phyloP scores from a whole-genome alignment of 352 stramenopile species.

The Plasmopara viticola region DNA sequence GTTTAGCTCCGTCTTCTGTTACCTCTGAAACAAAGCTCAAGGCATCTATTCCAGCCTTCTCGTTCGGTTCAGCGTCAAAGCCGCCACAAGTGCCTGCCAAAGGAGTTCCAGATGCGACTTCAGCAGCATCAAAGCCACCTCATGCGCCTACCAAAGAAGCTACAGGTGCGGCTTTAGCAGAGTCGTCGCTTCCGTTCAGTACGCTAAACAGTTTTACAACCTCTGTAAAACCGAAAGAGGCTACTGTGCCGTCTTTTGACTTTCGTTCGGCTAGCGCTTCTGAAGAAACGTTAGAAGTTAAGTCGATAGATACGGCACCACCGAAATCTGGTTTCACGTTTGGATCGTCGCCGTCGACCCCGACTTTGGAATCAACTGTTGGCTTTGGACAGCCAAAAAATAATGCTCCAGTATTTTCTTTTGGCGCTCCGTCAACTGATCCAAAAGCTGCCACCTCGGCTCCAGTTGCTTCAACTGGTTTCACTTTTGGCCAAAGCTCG shows the following conservation, averaged over 20 bases:
- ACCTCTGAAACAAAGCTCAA: slow-evolving; percentile 20
- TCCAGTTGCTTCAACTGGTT: slow-evolving; percentile 13
- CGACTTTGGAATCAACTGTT: slow-evolving; percentile 16
- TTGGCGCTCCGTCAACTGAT: slow-evolving; percentile 15
- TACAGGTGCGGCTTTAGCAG: slow-evolving; percentile 11
- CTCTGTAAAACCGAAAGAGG: slow-evolving; percentile 21
- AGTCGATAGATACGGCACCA: slow-evolving; percentile 11
- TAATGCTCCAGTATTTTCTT: slow-evolving; percentile 21
- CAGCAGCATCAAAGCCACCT: slow-evolving; percentile 8
- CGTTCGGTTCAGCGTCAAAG: slow-evolving; percentile 18
- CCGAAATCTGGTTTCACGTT: slow-evolving; percentile 38
- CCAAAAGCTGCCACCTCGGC: slow-evolving; percentile 13
- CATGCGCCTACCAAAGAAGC: slow-evolving; percentile 19
- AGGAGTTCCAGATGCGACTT: slow-evolving; percentile 11
- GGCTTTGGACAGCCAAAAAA: slow-evolving; percentile 21
- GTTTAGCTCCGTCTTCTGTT: slow-evolving; percentile 17
- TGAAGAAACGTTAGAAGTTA: slow-evolving; percentile 17
- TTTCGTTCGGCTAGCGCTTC: slow-evolving; percentile 10
- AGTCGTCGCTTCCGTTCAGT: slow-evolving; percentile 21
- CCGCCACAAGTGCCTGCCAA: slow-evolving; percentile 16
- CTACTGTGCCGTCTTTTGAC: slow-evolving; percentile 8
- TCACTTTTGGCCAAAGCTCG: slow-evolving; percentile 22
- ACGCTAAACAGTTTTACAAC: slow-evolving; percentile 8
- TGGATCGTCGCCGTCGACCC: slow-evolving; percentile 22
- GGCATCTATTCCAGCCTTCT: slow-evolving; percentile 22